Evolutionary conservation across 306 rosid genomes (phyloP).

Genomic region (Begonia masoniana): DNA sequence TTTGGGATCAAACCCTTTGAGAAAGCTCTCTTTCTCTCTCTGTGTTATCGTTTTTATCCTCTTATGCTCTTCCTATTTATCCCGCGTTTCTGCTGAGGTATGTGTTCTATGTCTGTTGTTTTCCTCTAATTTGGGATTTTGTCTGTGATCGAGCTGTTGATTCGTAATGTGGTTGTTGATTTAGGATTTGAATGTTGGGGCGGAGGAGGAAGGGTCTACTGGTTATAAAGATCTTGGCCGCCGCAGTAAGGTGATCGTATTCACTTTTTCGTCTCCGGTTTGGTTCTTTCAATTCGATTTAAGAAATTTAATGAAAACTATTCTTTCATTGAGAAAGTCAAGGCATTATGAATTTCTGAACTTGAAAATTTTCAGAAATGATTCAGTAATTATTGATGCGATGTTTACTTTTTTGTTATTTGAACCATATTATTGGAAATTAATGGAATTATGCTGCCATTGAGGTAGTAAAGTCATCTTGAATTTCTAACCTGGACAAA

Average conservation of each 20-base stretch:
- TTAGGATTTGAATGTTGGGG: conserved; percentile 36
- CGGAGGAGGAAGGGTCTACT: conserved; percentile 21
- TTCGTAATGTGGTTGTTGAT: conserved; percentile 12
- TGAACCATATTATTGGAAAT: conserved; percentile 1
- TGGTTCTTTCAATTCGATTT: too few relatives aligned
- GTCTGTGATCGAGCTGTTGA: neutral
- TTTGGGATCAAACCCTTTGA: conserved; percentile 8
- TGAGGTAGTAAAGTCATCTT: neutral
- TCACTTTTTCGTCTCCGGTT: neutral
- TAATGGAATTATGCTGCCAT: neutral
- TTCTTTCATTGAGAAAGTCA: neutral
- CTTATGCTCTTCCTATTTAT: conserved; percentile 11
- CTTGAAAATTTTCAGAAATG: neutral
- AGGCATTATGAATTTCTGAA: neutral
- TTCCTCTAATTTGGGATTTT: neutral
- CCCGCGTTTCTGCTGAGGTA: neutral
- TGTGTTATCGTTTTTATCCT: neutral
- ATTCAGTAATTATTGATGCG: neutral
- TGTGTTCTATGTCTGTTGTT: neutral
- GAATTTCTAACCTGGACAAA: neutral
- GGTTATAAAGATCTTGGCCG: conserved; percentile 78
- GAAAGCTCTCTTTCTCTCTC: conserved; percentile 4
- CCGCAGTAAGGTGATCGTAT: conserved; percentile 51
- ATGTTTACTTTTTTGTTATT: neutral
- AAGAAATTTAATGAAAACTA: too few relatives aligned